Conservation (phyloP, 2,329 filamentous ascomycete genomes). For the Chaetoscypha palmicola region DNA sequence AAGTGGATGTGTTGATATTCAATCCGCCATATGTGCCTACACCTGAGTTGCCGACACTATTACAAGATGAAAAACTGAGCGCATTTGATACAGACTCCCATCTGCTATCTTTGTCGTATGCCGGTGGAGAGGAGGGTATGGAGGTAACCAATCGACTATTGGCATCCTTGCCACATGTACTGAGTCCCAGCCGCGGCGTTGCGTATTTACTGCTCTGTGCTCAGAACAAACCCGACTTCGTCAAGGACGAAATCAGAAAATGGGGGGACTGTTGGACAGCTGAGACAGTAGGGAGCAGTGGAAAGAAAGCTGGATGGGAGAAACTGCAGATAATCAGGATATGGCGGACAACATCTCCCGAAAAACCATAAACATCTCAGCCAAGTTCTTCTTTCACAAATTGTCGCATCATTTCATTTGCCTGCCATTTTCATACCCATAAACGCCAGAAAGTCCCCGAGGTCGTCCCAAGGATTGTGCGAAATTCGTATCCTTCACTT, state of each 20-base stretch:
- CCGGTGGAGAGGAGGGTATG: slow-evolving; percentile 87
- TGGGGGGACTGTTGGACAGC: slow-evolving; percentile 63
- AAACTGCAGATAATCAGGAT: slow-evolving; percentile 84
- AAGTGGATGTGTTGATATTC: slow-evolving; percentile 82
- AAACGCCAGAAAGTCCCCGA: slow-evolving; percentile 17
- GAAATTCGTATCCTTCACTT: neutral
- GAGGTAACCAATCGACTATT: slow-evolving; percentile 81
- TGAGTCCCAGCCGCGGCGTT: slow-evolving; percentile 61
- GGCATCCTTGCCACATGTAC: slow-evolving; percentile 54
- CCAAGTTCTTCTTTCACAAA: neutral
- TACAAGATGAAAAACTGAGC: slow-evolving; percentile 28
- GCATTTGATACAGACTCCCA: slow-evolving; percentile 75
- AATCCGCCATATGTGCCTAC: slow-evolving; percentile 97
- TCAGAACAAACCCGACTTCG: slow-evolving; percentile 76
- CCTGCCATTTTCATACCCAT: slow-evolving; percentile 19
- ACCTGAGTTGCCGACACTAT: slow-evolving; percentile 56
- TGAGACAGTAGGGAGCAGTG: slow-evolving; percentile 73
- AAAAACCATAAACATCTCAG: slow-evolving; percentile 3
- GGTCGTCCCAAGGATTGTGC: neutral
- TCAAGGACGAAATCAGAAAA: slow-evolving; percentile 53
- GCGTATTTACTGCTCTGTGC: slow-evolving; percentile 87
- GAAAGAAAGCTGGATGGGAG: slow-evolving; percentile 89
- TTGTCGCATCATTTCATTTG: neutral
- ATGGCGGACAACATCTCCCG: slow-evolving; percentile 46
- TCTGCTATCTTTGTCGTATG: slow-evolving; percentile 78